Evolutionary conservation across 2,329 filamentous ascomycete species (phyloP), one percentile per base, ranked within the genome.

Genomic region (Periconia sp.): DNA sequence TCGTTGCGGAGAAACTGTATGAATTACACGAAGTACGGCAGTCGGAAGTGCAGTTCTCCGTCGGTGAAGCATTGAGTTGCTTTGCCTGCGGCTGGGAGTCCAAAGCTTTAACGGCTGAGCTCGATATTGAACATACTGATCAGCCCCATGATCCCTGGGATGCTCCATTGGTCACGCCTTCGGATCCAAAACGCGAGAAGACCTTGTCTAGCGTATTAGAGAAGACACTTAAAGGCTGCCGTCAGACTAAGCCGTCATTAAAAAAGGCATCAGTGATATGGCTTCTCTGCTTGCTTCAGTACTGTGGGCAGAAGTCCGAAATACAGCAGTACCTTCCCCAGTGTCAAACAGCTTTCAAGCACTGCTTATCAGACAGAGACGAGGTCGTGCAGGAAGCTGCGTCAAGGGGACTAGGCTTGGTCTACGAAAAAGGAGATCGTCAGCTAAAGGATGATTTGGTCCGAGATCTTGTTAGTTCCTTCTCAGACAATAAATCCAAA

Each of bases 351-450:
- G 88, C 90, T 0, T 99, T 99, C 69, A 92, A 95, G 77, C 80
- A 86, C 18, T 85, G 96, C 21, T 79, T 99, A 10, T 87, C 86
- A 12, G 91, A 95, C 44, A 82, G 92, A 15, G 94, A 99, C 59
- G 92, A 97, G 63, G 81, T 97, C 7, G 91, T 97, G 0, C 94
- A 99, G 69, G 94, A 99, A 70, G 95, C 91, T 4, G 92, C 94
- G 4, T 96, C 92, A 1, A 81, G 92, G 44, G 94, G 94, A 1
- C 78, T 99, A 21, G 86, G 89, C n/a, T 72, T 97, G 34, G 91
- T 97, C 2, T 99, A 97, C 65, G 92, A 96, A 61, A 90, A 90
- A 66, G 94, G 94, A 1, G 89, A 95, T 58, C 80, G 86, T 19
- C 81, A 81, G 1, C 78, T 96, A 15, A 92, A 89, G 66, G 85